Conservation (phyloP, 1,139 yeast species). For the Yarrowia galli region DNA sequence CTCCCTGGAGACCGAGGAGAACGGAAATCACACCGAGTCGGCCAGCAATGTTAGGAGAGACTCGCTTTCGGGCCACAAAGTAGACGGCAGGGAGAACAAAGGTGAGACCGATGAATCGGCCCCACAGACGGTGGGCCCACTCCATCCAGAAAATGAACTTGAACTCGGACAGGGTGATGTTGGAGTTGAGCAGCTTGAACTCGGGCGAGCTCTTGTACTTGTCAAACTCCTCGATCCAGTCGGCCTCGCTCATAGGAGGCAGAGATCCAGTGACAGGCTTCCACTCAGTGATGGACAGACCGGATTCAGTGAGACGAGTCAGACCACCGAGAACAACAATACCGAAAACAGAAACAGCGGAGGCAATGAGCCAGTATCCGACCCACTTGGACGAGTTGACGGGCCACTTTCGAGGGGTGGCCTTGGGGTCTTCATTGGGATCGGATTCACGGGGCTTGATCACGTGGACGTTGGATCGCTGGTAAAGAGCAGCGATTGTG, state of each 20-base stretch:
- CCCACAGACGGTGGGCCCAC: slow-evolving; percentile 95
- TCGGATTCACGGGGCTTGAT: slow-evolving; percentile 40
- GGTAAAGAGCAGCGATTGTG: slow-evolving; percentile 29
- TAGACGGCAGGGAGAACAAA: slow-evolving; percentile 86
- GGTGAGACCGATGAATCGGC: slow-evolving; percentile 85
- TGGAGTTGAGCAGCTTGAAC: slow-evolving; percentile 85
- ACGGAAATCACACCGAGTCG: slow-evolving; percentile 75
- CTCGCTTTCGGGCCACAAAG: slow-evolving; percentile 70
- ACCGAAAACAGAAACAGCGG: slow-evolving; percentile 89
- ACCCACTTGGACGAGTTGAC: slow-evolving; percentile 54
- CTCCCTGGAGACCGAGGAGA: slow-evolving; percentile 89
- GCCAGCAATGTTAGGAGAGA: slow-evolving; percentile 72
- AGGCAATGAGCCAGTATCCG: slow-evolving; percentile 91
- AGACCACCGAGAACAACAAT: slow-evolving; percentile 97
- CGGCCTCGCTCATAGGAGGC: slow-evolving; percentile 80
- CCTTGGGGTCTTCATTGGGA: slow-evolving; percentile 39
- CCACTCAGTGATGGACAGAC: slow-evolving; percentile 97
- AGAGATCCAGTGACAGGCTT: slow-evolving; percentile 94
- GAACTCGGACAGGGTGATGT: slow-evolving; percentile 90
- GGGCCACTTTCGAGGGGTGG: slow-evolving; percentile 43
- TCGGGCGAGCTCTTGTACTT: slow-evolving; percentile 91
- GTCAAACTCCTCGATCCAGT: slow-evolving; percentile 85
- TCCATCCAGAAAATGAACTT: slow-evolving; percentile 96
- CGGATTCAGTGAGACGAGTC: slow-evolving; percentile 94
- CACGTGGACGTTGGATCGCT: slow-evolving; percentile 36